These are phyloP conservation scores for Pythium rishiriense DNA, from an alignment of 352 stramenopile species.

Conservation along the genomic window DNA sequence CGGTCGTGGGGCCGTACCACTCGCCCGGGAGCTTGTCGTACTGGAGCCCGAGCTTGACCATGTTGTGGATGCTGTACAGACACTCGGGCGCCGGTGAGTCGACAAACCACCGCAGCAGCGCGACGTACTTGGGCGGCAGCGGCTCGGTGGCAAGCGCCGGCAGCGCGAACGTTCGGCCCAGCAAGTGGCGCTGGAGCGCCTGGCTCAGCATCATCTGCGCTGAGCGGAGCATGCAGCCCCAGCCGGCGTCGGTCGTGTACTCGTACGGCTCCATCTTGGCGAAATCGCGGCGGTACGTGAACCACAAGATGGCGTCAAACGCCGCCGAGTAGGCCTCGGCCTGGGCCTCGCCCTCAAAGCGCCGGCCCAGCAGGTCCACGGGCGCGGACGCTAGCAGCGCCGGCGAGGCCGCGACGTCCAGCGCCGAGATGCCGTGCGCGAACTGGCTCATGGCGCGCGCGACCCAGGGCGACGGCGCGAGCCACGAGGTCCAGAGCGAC, in stretches of 20 bases:
- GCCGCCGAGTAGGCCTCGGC: conserved; percentile 51
- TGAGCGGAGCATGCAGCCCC: conserved; percentile 95
- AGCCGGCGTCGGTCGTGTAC: conserved; percentile 91
- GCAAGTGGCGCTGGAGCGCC: conserved; percentile 78
- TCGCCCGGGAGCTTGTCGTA: conserved; percentile 92
- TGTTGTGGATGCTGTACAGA: conserved; percentile 90
- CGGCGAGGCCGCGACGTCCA: conserved; percentile 48
- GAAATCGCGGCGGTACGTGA: conserved; percentile 91
- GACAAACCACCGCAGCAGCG: conserved; percentile 84
- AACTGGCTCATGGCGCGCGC: conserved; percentile 77
- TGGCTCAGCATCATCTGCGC: conserved; percentile 95
- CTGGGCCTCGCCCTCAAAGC: conserved; percentile 29
- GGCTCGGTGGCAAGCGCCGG: conserved; percentile 39
- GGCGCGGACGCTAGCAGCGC: conserved; percentile 31
- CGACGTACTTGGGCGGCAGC: conserved; percentile 43
- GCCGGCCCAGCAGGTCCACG: conserved; percentile 49
- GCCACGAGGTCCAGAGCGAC: conserved; percentile 26
- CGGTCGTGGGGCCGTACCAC: conserved; percentile 92
- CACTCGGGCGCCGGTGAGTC: conserved; percentile 73
- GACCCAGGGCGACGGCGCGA: conserved; percentile 42
- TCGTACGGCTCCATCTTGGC: conserved; percentile 86
- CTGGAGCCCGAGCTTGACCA: conserved; percentile 88
- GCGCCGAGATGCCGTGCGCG: conserved; percentile 74
- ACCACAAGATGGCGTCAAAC: conserved; percentile 82
- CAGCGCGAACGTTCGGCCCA: conserved; percentile 54